Evolutionary conservation across 2,329 filamentous ascomycete species (phyloP).

Genomic region (Microdochium bolleyi): DNA sequence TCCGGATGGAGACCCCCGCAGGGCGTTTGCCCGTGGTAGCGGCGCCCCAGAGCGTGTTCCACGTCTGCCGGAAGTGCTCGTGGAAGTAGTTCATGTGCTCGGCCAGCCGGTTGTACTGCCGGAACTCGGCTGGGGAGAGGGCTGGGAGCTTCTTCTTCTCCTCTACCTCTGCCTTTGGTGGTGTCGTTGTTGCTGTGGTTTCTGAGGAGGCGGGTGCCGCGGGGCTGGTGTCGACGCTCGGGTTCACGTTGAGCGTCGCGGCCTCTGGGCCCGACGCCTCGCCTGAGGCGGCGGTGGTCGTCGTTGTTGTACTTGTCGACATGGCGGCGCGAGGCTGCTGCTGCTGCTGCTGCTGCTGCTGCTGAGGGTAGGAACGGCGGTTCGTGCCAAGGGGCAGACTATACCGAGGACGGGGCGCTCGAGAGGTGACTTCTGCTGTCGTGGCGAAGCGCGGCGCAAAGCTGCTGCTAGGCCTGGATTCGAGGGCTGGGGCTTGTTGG

Average conservation of each 20-base stretch:
- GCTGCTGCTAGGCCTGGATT: too few species aligned
- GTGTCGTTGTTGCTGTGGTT: not conserved
- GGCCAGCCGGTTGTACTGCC: constrained; percentile 62
- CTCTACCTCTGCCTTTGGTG: constrained; percentile 9
- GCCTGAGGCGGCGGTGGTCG: not conserved
- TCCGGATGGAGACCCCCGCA: constrained; percentile 53
- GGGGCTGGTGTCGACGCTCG: not conserved
- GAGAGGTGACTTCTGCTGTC: too few species aligned
- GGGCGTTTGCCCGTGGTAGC: constrained; percentile 53
- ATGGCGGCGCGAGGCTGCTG: not conserved
- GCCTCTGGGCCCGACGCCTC: not conserved
- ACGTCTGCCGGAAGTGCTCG: constrained; percentile 66
- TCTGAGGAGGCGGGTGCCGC: not conserved
- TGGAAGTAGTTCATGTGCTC: constrained; percentile 75
- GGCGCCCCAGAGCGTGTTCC: constrained; percentile 63
- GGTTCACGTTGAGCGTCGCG: not conserved
- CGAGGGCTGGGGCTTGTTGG: too few species aligned
- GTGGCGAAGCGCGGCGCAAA: too few species aligned
- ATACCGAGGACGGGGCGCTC: too few species aligned
- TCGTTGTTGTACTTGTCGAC: not conserved
- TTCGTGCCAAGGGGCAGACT: too few species aligned
- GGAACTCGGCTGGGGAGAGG: constrained; percentile 59
- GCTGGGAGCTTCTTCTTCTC: constrained; percentile 42
- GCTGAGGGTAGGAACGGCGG: too few species aligned
- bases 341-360: not conserved